Evolutionary conservation across 2,329 filamentous ascomycete genomes (phyloP), one percentile per base, ranked within the genome.

Genomic region (Colletotrichum shisoi): DNA sequence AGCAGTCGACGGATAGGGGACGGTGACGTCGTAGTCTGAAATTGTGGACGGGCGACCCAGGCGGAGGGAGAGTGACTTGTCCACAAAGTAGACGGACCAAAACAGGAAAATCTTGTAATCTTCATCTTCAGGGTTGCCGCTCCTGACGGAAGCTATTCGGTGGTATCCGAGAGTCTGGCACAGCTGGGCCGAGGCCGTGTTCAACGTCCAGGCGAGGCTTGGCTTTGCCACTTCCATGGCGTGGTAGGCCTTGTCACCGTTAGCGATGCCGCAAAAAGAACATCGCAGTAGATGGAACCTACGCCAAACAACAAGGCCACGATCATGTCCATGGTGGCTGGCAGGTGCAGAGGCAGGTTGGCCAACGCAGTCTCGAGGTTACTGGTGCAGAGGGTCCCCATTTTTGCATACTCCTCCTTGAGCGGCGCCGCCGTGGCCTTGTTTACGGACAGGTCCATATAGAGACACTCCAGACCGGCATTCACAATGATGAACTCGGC

Each of bases 51-150:
- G 77, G 17, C 79, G 80, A 0, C 86, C 86, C 4, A 88, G 75
- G 3, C 84, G 81, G 3, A 89, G 78, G 0, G 84, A 84, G 19
- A 88, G 75, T 19, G 80, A 80, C 66, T 85, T 87, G 67, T 88
- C 83, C 17, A 87, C 75, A 53, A 83, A 81, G 69, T 88, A 89
- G 0, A 84, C 75, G 44, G 77, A 80, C 87, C 86, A 89, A 71
- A 89, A 89, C 9, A 88, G 71, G 1, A 79, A 70, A 1, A 73
- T 76, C 70, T 79, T 79, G 72, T 75, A 70, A 2, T 73, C 70
- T 17, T 73, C 72, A 48, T 72, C 73, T 9, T 73, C 71, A 0
- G 72, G 69, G 24, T 64, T 68, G 62, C 75, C 74, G 48, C 72
- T 63, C 39, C 70, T 72, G 70, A 74, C 75, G 17, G 72, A 72